These are phyloP conservation scores for Luffa acutangula DNA, from an alignment of 306 rosid genomes.

Conservation along the genomic window DNA sequence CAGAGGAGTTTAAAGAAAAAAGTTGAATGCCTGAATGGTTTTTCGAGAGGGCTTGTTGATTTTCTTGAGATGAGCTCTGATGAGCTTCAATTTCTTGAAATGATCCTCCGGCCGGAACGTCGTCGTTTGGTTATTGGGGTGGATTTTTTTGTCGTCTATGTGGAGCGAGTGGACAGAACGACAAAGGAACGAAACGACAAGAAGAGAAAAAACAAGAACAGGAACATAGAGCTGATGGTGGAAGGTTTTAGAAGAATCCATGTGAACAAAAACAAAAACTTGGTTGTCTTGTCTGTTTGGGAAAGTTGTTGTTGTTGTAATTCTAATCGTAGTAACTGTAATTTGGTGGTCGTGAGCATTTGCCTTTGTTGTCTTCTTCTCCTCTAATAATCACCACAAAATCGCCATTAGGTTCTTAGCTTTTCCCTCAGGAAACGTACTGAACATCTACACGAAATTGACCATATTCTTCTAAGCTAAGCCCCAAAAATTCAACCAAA, in stretches of 20 bases:
- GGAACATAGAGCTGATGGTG: background rate
- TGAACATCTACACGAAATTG: constrained; percentile 24
- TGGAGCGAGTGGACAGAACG: constrained; percentile 38
- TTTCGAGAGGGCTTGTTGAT: constrained; percentile 69
- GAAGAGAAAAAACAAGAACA: constrained; percentile 3
- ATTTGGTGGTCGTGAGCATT: no score
- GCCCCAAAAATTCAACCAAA: background rate
- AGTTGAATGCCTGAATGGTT: constrained; percentile 55
- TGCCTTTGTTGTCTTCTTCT: background rate
- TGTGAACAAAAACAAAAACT: background rate
- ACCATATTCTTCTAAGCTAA: background rate
- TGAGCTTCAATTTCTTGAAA: constrained; percentile 31
- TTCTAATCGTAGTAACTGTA: no score
- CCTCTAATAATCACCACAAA: background rate
- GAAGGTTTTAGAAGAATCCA: constrained; percentile 30
- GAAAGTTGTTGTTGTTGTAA: background rate
- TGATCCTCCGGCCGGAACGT: constrained; percentile 41
- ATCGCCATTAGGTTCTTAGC: constrained; percentile 23
- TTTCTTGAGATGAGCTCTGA: constrained; percentile 45
- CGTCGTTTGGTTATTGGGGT: constrained; percentile 28
- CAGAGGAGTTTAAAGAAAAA: background rate
- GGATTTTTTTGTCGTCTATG: constrained; percentile 6
- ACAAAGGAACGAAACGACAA: constrained; percentile 28
- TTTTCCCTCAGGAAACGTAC: constrained; percentile 27
- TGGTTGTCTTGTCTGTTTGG: constrained; percentile 24